Base-by-base conservation (phyloP, 805 yeast genomes). In the Ogataea haglerorum region DNA sequence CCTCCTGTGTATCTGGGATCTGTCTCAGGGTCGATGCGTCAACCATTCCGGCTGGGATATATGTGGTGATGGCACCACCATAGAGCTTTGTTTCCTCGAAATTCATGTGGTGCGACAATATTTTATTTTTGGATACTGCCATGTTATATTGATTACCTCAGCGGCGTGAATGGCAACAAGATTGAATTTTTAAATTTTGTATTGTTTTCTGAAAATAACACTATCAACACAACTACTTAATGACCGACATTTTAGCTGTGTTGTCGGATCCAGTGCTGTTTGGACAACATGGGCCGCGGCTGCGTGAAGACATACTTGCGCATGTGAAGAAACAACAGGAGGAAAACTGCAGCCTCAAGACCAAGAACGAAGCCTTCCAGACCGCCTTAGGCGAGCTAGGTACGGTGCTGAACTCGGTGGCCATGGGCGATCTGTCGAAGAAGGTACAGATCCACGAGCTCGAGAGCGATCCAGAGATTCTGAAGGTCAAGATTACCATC, bases 1-100 rank as follows among this genome's bases (percentile, higher is more conserved):
- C 96, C 60, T 91, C 99, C 58, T 93, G 98, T 1, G 89, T 80
- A 55, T 93, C 97, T 0, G 99, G 98, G 3, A 93, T 77, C 45
- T 86, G 86, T 42, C 99, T 68, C 35, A 90, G 58, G 26, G 68
- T 60, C 1, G 95, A 83, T 0, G 89, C 96, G 60, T 93, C 97
- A 2, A 82, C 56, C 35, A 82, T 69, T 0, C 74, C 75, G 1
- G 50, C 42, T 0, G 96, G 95, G 5, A 89, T 43, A 3, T 60
- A 61, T 0, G 79, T 70, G 3, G 70, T 55, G 14, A 89, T 72
- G 0, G 95, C 93, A 1, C 97, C 98, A 0, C 98, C 98, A 57
- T 82, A 90, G 5, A 89, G 61, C 22, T 64, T 64, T 36, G 48
- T 49, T 1, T n/a, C 24, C 25, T 33, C 42, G 35, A 25, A 53